Evolutionary conservation across 1,139 yeast species (phyloP), one percentile per base, ranked within the genome.

Genomic region (Tardiomyces depauwii): DNA sequence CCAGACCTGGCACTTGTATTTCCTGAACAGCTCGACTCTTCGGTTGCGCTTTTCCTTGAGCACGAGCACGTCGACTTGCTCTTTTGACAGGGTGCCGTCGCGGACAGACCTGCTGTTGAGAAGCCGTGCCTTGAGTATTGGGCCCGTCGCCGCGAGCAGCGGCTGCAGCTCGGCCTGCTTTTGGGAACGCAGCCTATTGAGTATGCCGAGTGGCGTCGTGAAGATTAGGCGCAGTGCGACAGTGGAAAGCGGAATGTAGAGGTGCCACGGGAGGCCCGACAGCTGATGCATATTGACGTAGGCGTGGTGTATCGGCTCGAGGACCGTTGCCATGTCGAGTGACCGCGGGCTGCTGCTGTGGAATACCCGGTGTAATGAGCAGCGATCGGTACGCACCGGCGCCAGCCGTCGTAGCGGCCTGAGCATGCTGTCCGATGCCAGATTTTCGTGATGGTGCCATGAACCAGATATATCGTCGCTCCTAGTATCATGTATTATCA

Each of bases 261-360:
- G 77, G 73, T 87, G 79, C 96, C 96, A 89, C 11, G 95, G 86
- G 6, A 87, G 57, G 1, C 86, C 85, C 0, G 83, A 64, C 16
- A 60, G 54, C 2, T 51, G 48, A 11, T 64, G 65, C 1, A 47
- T 23, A 2, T 43, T 14, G 30, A 45, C 49, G 13, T 54, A 44
- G 6, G 47, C 42, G 11, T 10, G 2, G 36, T 49, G 44, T 2
- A 51, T 43, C 12, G 57, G 57, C 27, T 49, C 51, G 2, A 53
- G 46, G 2, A 51, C 45, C 2, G 51, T 30, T 9, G 51, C 50
- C 23, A 51, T 43, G 12, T 44, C 43, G 18, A 50, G 28, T 12
- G 16, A 38, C 13, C 52, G 50, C 16, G 25, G 40, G 16, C 32
- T 27, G 2, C 13, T 14, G 21, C 19, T 36, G 19, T 18, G 18